Conservation (phyloP, 495 filamentous ascomycete species). For the Cairneyella variabilis region DNA sequence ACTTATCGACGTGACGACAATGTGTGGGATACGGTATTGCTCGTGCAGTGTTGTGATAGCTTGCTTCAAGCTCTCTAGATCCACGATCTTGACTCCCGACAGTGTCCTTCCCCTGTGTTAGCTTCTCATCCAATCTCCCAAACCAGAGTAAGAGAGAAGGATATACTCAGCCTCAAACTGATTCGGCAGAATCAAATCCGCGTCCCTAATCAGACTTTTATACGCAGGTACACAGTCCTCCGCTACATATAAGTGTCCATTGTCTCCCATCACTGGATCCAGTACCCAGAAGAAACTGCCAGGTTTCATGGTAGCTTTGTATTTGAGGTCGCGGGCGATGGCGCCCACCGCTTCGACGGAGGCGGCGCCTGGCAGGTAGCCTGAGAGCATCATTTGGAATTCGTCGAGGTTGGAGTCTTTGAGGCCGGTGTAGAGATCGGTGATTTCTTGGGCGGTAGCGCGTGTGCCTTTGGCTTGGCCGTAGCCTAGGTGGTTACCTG, state of each 20-base stretch:
- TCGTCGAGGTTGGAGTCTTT: conserved; percentile 75
- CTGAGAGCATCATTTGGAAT: conserved; percentile 90
- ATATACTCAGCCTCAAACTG: conserved; percentile 96
- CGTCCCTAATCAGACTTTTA: conserved; percentile 68
- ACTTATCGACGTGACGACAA: conserved; percentile 85
- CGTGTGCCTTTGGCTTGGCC: conserved; percentile 77
- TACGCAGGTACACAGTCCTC: conserved; percentile 91
- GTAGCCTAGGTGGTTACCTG: conserved; percentile 94
- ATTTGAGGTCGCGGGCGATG: conserved; percentile 76
- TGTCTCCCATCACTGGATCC: conserved; percentile 97
- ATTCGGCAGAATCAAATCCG: conserved; percentile 91
- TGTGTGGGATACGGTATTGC: conserved; percentile 75
- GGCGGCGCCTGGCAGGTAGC: conserved; percentile 83
- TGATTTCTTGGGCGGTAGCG: conserved; percentile 76
- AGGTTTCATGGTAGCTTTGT: conserved; percentile 54
- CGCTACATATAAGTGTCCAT: conserved; percentile 83
- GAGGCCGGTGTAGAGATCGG: conserved; percentile 79
- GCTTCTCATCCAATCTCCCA: not conserved
- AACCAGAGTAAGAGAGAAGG: not conserved
- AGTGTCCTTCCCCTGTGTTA: conserved; percentile 54
- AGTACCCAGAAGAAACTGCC: conserved; percentile 96
- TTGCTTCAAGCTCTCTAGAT: conserved; percentile 62
- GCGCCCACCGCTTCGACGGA: conserved; percentile 78
- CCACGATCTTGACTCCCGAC: conserved; percentile 76
- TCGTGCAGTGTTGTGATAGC: conserved; percentile 77